Base-by-base conservation (phyloP, 495 filamentous ascomycete genomes). In the Podospora appendiculata region DNA sequence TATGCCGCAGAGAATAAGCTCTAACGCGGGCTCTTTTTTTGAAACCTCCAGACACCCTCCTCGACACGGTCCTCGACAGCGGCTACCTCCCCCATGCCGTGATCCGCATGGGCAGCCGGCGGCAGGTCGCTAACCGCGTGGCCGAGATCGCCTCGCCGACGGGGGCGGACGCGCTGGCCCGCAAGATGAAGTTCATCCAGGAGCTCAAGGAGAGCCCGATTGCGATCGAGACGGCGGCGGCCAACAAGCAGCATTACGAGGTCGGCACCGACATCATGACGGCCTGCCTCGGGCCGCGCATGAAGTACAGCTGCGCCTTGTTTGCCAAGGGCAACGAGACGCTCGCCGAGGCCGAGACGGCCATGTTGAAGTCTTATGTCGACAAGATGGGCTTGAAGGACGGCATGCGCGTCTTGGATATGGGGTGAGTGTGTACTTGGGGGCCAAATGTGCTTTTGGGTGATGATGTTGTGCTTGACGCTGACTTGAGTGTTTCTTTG, bases 181-280 rank as follows among this genome's bases (percentile, higher is more conserved):
- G 66, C 45, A 86, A 86, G 61, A 79, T 80, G 78, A 60, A 64
- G 45, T 86, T 79, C 52, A 65, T 86, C 18, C 61, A 77, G 43
- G 61, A 68, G 13, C 65, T 81, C 25, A 70, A 75, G 8, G 66
- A 65, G 9, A 65, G 75, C n/a, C 78, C 80, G 7, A 83, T 86
- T 40, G 82, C 83, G 34, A 72, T 85, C 59, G 80, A 84, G 63
- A 81, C 79, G 3, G 72, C 70, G 4, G 61, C 71, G 4, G 81
- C 82, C 16, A 86, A 85, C 62, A 58, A 76, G 49, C 81, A 85
- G 70, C 83, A 86, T 61, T 86, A 86, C 60, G 82, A 85, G 66
- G 80, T 86, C 32, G 79, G 76, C 12, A 82, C 81, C 3, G 78
- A 77, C 6, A 73, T 84, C 49, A 68, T 85, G 19, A 55, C 56